Percentiles rank a stretch among this genome's conserved stretches.
phyloP scores from a whole-genome alignment of 441 rosid genomes.

The Populus hybrid region DNA sequence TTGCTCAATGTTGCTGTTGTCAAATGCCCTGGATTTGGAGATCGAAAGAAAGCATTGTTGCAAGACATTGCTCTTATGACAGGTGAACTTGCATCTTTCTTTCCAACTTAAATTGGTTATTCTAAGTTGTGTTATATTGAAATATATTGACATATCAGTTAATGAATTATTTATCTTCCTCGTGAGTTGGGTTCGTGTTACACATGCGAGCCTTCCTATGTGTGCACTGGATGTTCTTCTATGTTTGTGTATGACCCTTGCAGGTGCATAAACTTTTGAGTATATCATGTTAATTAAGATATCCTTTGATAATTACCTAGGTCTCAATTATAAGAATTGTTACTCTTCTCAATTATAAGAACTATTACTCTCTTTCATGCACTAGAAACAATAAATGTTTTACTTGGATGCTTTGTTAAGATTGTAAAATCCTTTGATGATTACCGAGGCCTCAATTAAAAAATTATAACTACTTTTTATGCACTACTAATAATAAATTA shows the following conservation, averaged over 20 bases:
- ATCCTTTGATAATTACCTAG: neutral
- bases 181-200: neutral
- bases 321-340: neutral
- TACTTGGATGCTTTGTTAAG: neutral
- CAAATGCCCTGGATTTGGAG: constrained; percentile 83
- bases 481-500: neutral
- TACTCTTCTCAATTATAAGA: neutral
- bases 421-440: neutral
- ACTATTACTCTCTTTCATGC: neutral
- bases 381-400: neutral
- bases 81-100: constrained; percentile 38
- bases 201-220: neutral
- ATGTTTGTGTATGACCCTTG: neutral
- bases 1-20: constrained; percentile 79
- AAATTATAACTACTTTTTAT: neutral
- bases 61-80: constrained; percentile 96
- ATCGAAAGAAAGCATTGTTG: constrained; percentile 77
- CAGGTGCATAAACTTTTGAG: neutral
- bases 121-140: neutral
- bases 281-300: neutral
- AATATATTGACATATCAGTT: neutral
- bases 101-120: neutral
- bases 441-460: no score
- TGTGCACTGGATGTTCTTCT: neutral
- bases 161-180: neutral